Evolutionary conservation across 345 rosid species (phyloP).

Genomic region (Eucalyptus melliodora): DNA sequence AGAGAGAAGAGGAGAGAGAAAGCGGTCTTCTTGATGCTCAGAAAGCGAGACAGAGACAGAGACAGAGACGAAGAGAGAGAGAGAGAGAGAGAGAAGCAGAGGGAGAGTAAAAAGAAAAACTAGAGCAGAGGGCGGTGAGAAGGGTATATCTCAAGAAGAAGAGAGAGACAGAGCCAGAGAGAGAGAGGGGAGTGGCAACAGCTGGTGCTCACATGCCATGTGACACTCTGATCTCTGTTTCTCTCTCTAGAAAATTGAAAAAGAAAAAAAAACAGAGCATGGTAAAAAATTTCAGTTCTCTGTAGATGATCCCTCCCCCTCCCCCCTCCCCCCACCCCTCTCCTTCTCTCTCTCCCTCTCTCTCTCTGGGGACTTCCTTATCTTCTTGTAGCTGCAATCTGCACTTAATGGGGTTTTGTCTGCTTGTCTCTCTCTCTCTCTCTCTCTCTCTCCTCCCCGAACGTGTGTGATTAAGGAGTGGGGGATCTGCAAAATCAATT

Average conservation of each 20-base stretch:
- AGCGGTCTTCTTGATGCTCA: not conserved
- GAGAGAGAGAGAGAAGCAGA: not conserved
- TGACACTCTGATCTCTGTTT: conserved; percentile 7
- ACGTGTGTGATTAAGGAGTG: not conserved
- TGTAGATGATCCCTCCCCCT: conserved; percentile 3
- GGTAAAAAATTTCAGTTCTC: not conserved
- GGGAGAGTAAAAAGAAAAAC: conserved; percentile 16
- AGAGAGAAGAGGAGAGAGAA: not conserved
- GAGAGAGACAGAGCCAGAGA: not conserved
- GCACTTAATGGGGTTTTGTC: not conserved
- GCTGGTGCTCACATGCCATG: conserved; percentile 96
- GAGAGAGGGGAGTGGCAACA: conserved; percentile 45
- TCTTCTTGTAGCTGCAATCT: not conserved
- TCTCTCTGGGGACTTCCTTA: not conserved
- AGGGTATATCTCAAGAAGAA: conserved; percentile 35
- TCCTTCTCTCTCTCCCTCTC: not conserved
- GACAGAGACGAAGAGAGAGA: not conserved
- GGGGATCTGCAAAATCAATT: not conserved
- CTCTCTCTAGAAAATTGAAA: not conserved
- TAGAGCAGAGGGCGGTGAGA: conserved; percentile 16
- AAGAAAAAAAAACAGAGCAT: not conserved
- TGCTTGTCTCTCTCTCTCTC: not conserved
- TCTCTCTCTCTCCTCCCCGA: not conserved
- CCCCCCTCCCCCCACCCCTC: not conserved
- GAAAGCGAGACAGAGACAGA: not conserved